Evolutionary conservation across 345 rosid genomes (phyloP), one percentile per base, ranked within the genome.

Genomic region (Angophora floribunda): DNA sequence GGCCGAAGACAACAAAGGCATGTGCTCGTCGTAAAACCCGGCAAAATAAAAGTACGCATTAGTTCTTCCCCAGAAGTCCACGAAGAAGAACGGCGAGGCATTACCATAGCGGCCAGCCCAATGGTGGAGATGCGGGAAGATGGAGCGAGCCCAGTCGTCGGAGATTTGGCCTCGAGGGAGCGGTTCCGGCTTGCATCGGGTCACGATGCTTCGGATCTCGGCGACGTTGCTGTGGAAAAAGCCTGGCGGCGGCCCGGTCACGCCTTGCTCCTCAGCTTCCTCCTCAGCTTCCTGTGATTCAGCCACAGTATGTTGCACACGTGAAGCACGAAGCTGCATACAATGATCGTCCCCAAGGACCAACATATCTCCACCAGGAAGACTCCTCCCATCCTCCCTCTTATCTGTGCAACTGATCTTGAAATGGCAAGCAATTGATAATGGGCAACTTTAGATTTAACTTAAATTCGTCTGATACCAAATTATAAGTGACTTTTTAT

Each of bases 71-170:
- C 19, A 6, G 13, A 75, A 3, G 4, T 75, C 11, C 49, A 21
- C 28, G 49, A 15, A 16, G 49, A 85, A 32, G 84, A 22, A 4
- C 14, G 24, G 55, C 15, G 32, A 79, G 78, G 50, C 13, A n/a
- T 65, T 90, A 90, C 91, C 91, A n/a, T 89, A 90, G 21, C 45
- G 85, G n/a, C 65, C 84, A 9, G 85, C 55, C 91, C 93, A 88
- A 52, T 16, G 86, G 26, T 85, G 89, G 88, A 90, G 89, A 87
- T 90, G 63, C 13, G 92, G 92, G 70, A 90, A 88, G 51, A 84
- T 61, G 87, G 86, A 88, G 87, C 1, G 61, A 75, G 85, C 50
- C 91, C 87, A 85, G 16, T 41, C 84, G 49, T 75, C 49, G 44
- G 84, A 75, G 84, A 41, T 44, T 41, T 19, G 82, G 47, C 82